These are phyloP conservation scores for Saitozyma podzolica DNA, from an alignment of 768 basidiomycete species.

Conservation along the genomic window DNA sequence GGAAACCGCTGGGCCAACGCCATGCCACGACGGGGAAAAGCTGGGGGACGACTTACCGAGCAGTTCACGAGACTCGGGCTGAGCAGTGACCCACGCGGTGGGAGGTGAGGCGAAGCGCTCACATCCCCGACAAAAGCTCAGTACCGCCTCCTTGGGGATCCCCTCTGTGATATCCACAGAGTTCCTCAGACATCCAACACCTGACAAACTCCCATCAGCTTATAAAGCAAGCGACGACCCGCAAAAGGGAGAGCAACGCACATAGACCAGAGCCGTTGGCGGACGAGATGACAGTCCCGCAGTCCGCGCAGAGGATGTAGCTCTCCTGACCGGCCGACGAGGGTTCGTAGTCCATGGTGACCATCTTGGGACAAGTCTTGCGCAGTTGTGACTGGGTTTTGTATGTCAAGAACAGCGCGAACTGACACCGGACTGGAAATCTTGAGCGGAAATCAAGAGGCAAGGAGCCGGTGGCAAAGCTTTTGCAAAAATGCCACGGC, in stretches of 20 bases:
- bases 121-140: constrained; percentile 90
- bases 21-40: not conserved
- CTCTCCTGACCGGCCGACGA: constrained; percentile 43
- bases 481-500: too few species aligned
- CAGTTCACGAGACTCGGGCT: constrained; percentile 87
- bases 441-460: too few species aligned
- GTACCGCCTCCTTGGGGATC: constrained; percentile 81
- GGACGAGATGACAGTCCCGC: constrained; percentile 49
- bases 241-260: constrained; percentile 21
- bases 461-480: too few species aligned
- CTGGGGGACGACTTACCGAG: constrained; percentile 54
- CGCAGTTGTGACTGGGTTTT: too few species aligned
- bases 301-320: constrained; percentile 52
- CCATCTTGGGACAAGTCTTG: constrained; percentile 23
- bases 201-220: constrained; percentile 18
- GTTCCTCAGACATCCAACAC: constrained; percentile 52
- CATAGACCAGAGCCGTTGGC: constrained; percentile 50
- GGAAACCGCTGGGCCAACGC: not conserved
- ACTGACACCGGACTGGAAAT: too few species aligned
- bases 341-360: constrained; percentile 49
- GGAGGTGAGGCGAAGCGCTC: constrained; percentile 94
- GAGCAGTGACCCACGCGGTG: constrained; percentile 76
- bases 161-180: constrained; percentile 97
- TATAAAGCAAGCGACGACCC: not conserved
- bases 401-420: too few species aligned